Conservation (phyloP, 768 basidiomycete species). For the Boletus fagicola region DNA sequence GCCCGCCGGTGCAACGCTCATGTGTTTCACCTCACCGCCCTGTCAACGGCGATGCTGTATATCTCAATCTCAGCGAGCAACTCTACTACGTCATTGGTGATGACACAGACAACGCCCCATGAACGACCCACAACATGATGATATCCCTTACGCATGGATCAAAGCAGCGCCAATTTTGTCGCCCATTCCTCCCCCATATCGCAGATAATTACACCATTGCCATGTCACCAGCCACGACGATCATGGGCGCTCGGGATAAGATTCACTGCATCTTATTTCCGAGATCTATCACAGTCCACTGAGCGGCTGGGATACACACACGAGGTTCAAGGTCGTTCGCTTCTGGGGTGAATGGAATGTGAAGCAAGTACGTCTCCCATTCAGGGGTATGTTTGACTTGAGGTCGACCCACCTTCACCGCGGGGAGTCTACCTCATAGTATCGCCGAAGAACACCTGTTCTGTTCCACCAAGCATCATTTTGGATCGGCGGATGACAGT, state of each 20-base stretch:
- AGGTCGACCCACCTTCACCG: slow-evolving; percentile 5
- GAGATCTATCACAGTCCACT: neutral
- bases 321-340: slow-evolving; percentile 14
- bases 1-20: neutral
- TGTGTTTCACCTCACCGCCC: slow-evolving; percentile 1
- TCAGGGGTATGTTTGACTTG: neutral
- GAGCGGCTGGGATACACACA: neutral
- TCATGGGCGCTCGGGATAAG: slow-evolving; percentile 8
- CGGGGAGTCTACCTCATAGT: neutral
- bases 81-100: neutral
- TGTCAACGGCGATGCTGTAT: neutral
- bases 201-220: neutral
- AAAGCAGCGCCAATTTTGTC: neutral
- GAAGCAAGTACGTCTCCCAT: neutral
- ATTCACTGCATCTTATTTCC: neutral
- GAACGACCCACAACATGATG: neutral
- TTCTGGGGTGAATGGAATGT: neutral
- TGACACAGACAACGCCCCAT: neutral
- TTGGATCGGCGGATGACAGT: slow-evolving; percentile 65
- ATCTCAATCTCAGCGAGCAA: neutral
- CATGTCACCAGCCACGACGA: slow-evolving; percentile 1
- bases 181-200: neutral
- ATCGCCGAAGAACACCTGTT: neutral
- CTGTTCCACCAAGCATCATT: neutral
- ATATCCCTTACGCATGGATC: neutral